phyloP scores from a whole-genome alignment of 2,329 filamentous ascomycete genomes.

The Domatiomyces globalis region DNA sequence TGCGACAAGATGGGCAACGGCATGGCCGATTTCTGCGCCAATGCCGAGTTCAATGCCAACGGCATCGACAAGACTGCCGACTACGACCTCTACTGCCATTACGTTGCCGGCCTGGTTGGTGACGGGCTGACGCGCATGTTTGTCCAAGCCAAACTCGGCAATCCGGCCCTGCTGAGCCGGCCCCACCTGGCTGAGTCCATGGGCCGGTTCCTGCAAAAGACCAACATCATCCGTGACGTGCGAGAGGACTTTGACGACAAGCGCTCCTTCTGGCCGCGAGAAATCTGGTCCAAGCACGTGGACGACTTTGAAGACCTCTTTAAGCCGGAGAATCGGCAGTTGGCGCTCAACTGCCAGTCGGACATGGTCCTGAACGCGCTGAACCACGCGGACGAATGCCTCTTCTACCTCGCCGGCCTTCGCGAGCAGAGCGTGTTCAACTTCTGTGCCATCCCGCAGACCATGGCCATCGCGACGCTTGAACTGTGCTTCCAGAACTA shows the following conservation, averaged over 20 bases:
- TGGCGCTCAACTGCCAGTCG: constrained; percentile 71
- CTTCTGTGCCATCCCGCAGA: constrained; percentile 91
- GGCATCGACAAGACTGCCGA: constrained; percentile 73
- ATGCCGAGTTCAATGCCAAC: constrained; percentile 64
- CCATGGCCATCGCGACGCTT: constrained; percentile 92
- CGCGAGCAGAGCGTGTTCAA: constrained; percentile 97
- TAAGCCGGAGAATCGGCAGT: constrained; percentile 59
- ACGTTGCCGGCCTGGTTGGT: constrained; percentile 95
- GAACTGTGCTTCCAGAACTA: constrained; percentile 89
- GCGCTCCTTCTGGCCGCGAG: constrained; percentile 84
- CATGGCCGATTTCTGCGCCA: constrained; percentile 90
- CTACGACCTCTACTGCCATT: constrained; percentile 95
- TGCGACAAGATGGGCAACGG: constrained; percentile 91
- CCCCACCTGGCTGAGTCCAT: constrained; percentile 81
- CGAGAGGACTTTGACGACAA: constrained; percentile 79
- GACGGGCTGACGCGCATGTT: constrained; percentile 86
- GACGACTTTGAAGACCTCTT: constrained; percentile 82
- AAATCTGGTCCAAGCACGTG: constrained; percentile 95
- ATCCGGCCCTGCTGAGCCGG: constrained; percentile 65
- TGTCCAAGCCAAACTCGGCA: constrained; percentile 72
- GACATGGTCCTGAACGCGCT: constrained; percentile 91
- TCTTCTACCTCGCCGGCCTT: constrained; percentile 95
- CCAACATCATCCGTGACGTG: constrained; percentile 95
- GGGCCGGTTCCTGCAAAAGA: constrained; percentile 95
- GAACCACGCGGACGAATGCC: constrained; percentile 73